Percentiles rank a stretch among this genome's conserved stretches.
phyloP scores from a whole-genome alignment of 2,329 filamentous ascomycete genomes.

The Hypoxylon sp. region DNA sequence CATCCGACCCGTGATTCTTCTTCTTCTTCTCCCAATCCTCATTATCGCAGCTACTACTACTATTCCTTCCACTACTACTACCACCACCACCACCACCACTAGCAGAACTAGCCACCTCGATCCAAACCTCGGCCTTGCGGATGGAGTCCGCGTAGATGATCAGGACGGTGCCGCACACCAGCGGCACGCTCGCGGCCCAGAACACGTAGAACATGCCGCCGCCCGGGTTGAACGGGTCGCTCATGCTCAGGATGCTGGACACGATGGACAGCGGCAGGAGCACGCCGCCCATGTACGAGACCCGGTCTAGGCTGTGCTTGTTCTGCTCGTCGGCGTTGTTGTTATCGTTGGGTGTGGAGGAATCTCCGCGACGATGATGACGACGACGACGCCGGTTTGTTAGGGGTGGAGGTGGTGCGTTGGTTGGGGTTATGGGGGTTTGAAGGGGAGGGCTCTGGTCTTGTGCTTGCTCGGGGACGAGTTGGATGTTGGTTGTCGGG shows the following conservation, averaged over 20 bases:
- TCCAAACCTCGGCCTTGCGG: slow-evolving; percentile 56
- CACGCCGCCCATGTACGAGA: slow-evolving; percentile 59
- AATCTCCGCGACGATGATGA: background rate
- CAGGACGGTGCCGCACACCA: slow-evolving; percentile 50
- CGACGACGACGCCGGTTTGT: background rate
- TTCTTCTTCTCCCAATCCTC: background rate
- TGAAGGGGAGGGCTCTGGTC: slow-evolving; percentile 23
- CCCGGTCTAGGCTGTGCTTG: slow-evolving; percentile 55
- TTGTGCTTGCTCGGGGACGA: slow-evolving; percentile 3
- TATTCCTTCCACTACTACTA: background rate
- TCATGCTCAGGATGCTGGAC: slow-evolving; percentile 58
- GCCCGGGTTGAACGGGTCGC: slow-evolving; percentile 54
- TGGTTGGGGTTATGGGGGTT: background rate
- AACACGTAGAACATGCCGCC: slow-evolving; percentile 57
- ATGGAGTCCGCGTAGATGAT: slow-evolving; percentile 60
- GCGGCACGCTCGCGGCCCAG: slow-evolving; percentile 54
- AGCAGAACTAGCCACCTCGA: slow-evolving; percentile 47
- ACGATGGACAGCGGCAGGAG: slow-evolving; percentile 59
- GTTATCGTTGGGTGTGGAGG: background rate
- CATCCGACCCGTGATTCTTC: background rate
- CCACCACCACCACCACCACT: background rate
- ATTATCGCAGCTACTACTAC: background rate
- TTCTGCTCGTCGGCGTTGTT: slow-evolving; percentile 43
- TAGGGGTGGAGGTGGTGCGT: background rate
- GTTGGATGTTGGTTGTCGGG: background rate